Evolutionary conservation across 1,284 basidiomycete species (phyloP).

Genomic region (Schizopora paradoxa): DNA sequence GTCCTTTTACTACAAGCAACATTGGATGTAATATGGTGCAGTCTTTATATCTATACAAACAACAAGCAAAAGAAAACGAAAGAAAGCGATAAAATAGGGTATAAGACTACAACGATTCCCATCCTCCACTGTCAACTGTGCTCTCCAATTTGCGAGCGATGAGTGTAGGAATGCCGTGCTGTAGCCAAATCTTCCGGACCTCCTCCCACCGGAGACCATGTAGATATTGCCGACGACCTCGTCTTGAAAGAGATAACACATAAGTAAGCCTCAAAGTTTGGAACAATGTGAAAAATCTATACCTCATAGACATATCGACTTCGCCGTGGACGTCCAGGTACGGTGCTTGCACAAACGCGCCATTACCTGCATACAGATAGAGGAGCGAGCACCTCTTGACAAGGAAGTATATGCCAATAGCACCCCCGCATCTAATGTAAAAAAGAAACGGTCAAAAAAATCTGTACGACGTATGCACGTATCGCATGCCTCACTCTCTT

Average conservation of each 20-base stretch:
- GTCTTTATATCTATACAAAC: too few species aligned
- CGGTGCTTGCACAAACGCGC: slow-evolving; percentile 84
- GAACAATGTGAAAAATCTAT: slow-evolving; percentile 11
- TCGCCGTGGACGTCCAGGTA: slow-evolving; percentile 96
- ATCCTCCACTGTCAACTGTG: slow-evolving; percentile 86
- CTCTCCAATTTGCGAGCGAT: slow-evolving; percentile 88
- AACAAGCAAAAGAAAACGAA: too few species aligned
- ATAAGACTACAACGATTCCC: slow-evolving; percentile 72
- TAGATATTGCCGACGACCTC: slow-evolving; percentile 84
- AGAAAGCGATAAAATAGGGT: too few species aligned
- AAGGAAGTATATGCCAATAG: slow-evolving; percentile 86
- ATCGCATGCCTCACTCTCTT: slow-evolving; percentile 65
- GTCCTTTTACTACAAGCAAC: too few species aligned
- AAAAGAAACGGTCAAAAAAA: slow-evolving; percentile 14
- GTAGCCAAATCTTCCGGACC: slow-evolving; percentile 84
- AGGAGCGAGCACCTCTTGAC: slow-evolving; percentile 90
- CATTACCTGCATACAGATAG: slow-evolving; percentile 88
- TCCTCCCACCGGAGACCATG: slow-evolving; percentile 90
- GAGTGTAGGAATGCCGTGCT: slow-evolving; percentile 85
- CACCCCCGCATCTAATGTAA: slow-evolving; percentile 82
- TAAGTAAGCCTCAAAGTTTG: slow-evolving; percentile 4
- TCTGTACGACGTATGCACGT: not conserved
- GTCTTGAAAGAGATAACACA: slow-evolving; percentile 36
- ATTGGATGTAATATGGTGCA: too few species aligned
- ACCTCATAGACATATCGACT: slow-evolving; percentile 90